Percentiles rank a stretch among this genome's conserved stretches.
phyloP scores from a whole-genome alignment of 2,329 filamentous ascomycete species.

The Claviceps sp. region DNA sequence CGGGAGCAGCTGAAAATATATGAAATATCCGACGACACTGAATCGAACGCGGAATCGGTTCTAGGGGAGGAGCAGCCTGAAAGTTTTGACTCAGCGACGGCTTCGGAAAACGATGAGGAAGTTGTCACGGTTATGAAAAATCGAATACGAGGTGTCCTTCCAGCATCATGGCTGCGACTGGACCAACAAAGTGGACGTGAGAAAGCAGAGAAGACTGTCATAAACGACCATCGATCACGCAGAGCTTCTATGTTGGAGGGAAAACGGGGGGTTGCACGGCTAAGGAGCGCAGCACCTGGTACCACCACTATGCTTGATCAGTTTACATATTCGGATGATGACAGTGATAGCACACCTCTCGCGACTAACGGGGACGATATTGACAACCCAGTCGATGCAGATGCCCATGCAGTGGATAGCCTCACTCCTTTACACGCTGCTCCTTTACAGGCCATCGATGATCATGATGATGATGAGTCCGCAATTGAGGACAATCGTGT shows the following conservation, averaged over 20 bases:
- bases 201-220: constrained; percentile 17
- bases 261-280: constrained; percentile 37
- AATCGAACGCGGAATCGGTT: neutral
- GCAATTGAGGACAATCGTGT: constrained; percentile 38
- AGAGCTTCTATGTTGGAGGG: constrained; percentile 25
- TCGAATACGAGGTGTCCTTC: constrained; percentile 46
- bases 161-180: constrained; percentile 53
- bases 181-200: constrained; percentile 31
- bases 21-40: neutral
- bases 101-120: constrained; percentile 29
- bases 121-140: constrained; percentile 26
- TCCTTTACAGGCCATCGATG: neutral
- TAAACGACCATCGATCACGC: constrained; percentile 14
- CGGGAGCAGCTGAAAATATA: neutral
- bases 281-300: constrained; percentile 20
- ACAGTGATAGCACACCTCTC: neutral
- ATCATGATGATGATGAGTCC: constrained; percentile 23
- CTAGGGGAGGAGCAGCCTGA: neutral
- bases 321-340: constrained; percentile 28
- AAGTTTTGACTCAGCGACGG: constrained; percentile 12
- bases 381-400: neutral
- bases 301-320: constrained; percentile 21
- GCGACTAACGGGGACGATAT: neutral
- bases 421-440: neutral
- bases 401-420: neutral